A percentile compares a stretch with the other conserved stretches of the same genome.
Conservation (phyloP, 495 filamentous ascomycete species). For the Apodospora peruviana region DNA sequence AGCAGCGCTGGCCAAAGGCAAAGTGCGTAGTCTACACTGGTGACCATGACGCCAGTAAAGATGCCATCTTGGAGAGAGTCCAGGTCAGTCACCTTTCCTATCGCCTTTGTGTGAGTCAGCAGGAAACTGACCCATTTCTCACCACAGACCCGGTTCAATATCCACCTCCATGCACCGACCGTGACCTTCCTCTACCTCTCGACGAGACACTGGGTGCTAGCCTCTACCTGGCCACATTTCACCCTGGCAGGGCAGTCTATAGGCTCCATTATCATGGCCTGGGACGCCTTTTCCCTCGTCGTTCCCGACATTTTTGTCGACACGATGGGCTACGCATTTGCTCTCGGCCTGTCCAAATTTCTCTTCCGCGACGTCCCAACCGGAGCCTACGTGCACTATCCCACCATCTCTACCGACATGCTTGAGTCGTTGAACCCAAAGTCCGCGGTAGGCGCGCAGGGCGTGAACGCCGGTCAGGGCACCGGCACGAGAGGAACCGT, state of each 20-base stretch:
- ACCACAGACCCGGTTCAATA: constrained; percentile 78
- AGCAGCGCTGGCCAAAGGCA: constrained; percentile 81
- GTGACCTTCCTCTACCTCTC: constrained; percentile 85
- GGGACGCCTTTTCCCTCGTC: constrained; percentile 87
- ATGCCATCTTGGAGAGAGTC: constrained; percentile 70
- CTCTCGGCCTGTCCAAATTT: constrained; percentile 72
- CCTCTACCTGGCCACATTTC: constrained; percentile 82
- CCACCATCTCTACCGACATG: constrained; percentile 98
- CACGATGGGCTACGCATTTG: constrained; percentile 97
- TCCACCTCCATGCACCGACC: constrained; percentile 76
- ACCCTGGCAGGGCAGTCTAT: constrained; percentile 91
- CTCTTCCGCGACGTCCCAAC: constrained; percentile 80
- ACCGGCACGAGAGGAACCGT: constrained; percentile 56
- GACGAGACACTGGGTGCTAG: constrained; percentile 76
- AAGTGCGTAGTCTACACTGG: constrained; percentile 92
- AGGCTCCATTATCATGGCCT: constrained; percentile 79
- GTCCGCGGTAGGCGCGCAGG: constrained; percentile 53
- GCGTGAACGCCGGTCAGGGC: constrained; percentile 77
- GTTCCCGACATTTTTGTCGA: constrained; percentile 93
- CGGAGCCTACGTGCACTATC: constrained; percentile 94
- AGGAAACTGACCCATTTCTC: not conserved
- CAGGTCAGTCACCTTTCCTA: constrained; percentile 41
- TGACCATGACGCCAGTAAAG: constrained; percentile 80
- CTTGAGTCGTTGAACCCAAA: constrained; percentile 69
- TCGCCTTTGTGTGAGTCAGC: not conserved